Evolutionary conservation across 1,284 basidiomycete genomes (phyloP).

Genomic region (Pseudozyma sp.): DNA sequence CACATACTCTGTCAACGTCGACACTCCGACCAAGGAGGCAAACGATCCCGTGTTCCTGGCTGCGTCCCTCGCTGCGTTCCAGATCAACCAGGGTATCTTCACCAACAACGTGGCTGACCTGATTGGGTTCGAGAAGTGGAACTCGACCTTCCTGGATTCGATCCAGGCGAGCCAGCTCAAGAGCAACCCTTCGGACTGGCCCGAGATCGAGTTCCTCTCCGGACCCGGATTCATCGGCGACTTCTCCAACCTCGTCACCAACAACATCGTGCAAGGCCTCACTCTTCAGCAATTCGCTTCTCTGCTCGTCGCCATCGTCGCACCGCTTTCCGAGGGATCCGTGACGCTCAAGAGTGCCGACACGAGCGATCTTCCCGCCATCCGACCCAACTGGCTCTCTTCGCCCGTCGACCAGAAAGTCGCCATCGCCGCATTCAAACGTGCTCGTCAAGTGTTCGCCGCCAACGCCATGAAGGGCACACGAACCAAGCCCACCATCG

Average conservation of each 20-base stretch:
- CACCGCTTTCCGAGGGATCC: conserved; percentile 66
- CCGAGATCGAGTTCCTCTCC: conserved; percentile 54
- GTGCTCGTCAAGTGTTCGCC: conserved; percentile 60
- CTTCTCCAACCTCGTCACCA: conserved; percentile 42
- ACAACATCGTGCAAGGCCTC: conserved; percentile 38
- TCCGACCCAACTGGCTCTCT: conserved; percentile 69
- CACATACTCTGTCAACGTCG: conserved; percentile 53
- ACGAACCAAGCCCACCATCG: conserved; percentile 60
- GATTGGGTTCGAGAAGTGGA: conserved; percentile 53
- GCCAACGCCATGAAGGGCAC: conserved; percentile 68
- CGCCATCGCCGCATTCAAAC: conserved; percentile 45
- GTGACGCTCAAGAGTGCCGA: conserved; percentile 69
- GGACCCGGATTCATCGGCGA: conserved; percentile 55
- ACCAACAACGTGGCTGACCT: conserved; percentile 59
- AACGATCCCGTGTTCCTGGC: conserved; percentile 51
- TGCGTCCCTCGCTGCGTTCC: conserved; percentile 36
- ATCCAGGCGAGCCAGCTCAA: conserved; percentile 41
- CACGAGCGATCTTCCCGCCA: conserved; percentile 70
- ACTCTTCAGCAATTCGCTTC: conserved; percentile 42
- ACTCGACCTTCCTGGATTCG: conserved; percentile 30
- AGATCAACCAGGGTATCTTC: conserved; percentile 44
- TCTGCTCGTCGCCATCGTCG: conserved; percentile 52
- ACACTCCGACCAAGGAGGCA: conserved; percentile 43
- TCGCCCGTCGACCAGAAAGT: conserved; percentile 67
- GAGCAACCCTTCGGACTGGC: conserved; percentile 47